Base-by-base conservation (phyloP, 2,329 filamentous ascomycete genomes). In the Elsinoe ampelina region DNA sequence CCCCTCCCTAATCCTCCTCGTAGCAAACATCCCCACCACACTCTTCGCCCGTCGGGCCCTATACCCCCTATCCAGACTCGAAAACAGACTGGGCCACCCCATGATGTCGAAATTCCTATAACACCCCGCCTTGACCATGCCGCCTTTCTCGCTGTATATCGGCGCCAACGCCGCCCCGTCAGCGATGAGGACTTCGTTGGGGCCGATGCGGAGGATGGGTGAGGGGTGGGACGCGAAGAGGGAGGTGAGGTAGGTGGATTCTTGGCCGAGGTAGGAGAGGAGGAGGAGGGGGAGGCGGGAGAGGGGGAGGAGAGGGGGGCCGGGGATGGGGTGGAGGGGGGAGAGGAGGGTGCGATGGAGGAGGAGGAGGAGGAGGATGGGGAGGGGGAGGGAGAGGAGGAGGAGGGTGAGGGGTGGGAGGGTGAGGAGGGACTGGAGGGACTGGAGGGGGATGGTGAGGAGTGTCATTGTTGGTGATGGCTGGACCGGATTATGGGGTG, bases 71-170 rank as follows among this genome's bases (percentile, higher is more conserved):
- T 75, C 71, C 15, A 71, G 67, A 0, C 70, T 73, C 2, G 74
- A 77, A 66, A 83, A 83, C 35, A 83, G 76, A 1, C 77, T 78
- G 26, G 72, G 66, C 61, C 78, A 76, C 0, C 76, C 77, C 60
- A 81, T 79, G 15, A 81, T 77, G 58, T 81, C 76, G 61, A 82
- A 82, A 60, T 82, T 82, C 0, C 66, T 65, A 63, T 82, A 82
- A 58, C 71, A 75, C 0, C 65, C 61, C 1, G 77, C 71, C 63
- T 83, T 82, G 0, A 67, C 64, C 55, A 82, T 81, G 1, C 80
- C 79, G 2, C 79, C 78, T 36, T 70, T 74, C 2, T 71, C 67
- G 11, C 75, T 64, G 63, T 83, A 82, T 32, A 82, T 79, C 1
- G 75, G 67, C 0, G 71, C 66, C 20, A 80, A 62, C 0, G 75